Evolutionary conservation across 2,329 filamentous ascomycete species (phyloP).

Genomic region (Elsinoe necatrix): DNA sequence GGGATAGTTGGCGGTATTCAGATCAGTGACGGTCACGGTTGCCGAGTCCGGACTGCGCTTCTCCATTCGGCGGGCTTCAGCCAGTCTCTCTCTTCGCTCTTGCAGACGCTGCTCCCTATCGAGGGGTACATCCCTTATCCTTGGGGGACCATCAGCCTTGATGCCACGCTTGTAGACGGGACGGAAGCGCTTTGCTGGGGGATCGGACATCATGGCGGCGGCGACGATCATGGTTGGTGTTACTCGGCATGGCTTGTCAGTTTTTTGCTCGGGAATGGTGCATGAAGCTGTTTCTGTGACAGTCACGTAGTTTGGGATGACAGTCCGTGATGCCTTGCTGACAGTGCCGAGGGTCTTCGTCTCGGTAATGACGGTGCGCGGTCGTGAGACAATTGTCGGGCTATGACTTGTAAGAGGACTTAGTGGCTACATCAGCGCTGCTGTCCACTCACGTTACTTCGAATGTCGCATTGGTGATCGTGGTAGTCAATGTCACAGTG

Average conservation of each 20-base stretch:
- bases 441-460: conserved; percentile 7
- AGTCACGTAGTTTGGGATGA: conserved; percentile 19
- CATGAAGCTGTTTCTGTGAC: conserved; percentile 29
- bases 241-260: conserved; percentile 26
- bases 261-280: conserved; percentile 22
- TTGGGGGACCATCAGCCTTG: background rate
- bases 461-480: conserved; percentile 15
- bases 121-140: conserved; percentile 14
- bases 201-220: conserved; percentile 17
- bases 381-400: conserved; percentile 18
- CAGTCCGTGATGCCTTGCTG: conserved; percentile 19
- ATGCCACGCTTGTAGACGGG: background rate
- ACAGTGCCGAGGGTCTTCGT: conserved; percentile 28
- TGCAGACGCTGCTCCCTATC: conserved; percentile 21
- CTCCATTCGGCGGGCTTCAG: conserved; percentile 17
- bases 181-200: conserved; percentile 15
- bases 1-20: conserved; percentile 21
- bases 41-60: conserved; percentile 29
- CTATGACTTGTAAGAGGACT: conserved; percentile 7
- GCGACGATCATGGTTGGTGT: conserved; percentile 23
- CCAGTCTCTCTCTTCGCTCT: conserved; percentile 25
- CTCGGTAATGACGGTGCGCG: conserved; percentile 21
- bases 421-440: background rate
- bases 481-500: background rate
- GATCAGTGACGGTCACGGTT: conserved; percentile 27